Percentiles rank a stretch among this genome's conserved stretches.
Conservation (phyloP, 306 rosid species). For the Cucurbita moschata region DNA sequence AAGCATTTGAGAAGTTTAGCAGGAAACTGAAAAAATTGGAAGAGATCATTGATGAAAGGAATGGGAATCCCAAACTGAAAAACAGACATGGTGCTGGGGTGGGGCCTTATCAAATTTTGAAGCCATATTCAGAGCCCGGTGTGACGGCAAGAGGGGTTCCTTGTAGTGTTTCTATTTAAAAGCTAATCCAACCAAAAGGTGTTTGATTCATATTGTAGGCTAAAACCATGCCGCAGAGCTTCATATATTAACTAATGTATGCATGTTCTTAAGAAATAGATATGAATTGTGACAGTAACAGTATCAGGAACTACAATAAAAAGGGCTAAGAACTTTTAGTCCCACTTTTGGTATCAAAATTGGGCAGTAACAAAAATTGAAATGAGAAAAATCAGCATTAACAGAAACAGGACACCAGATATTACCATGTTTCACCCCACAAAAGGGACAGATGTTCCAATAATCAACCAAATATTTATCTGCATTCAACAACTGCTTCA, state of each 20-base stretch:
- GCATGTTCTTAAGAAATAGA: neutral
- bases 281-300: neutral
- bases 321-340: neutral
- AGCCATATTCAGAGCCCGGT: constrained; percentile 64
- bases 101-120: constrained; percentile 57
- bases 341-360: neutral
- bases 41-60: constrained; percentile 38
- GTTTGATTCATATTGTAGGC: neutral
- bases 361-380: neutral
- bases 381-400: neutral
- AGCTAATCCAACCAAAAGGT: neutral
- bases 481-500: constrained; percentile 88
- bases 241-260: neutral
- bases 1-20: constrained; percentile 43
- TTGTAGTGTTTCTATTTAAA: constrained; percentile 60
- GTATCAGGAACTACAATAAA: neutral
- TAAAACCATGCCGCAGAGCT: neutral
- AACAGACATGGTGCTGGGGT: constrained; percentile 71
- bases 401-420: neutral
- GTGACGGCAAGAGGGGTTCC: constrained; percentile 71
- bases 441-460: neutral
- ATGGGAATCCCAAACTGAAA: constrained; percentile 25
- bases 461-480: constrained; percentile 25
- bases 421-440: constrained; percentile 31
- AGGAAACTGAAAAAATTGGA: constrained; percentile 38